Evolutionary conservation across 1,284 basidiomycete genomes (phyloP).

Genomic region (Peniophora sp.): DNA sequence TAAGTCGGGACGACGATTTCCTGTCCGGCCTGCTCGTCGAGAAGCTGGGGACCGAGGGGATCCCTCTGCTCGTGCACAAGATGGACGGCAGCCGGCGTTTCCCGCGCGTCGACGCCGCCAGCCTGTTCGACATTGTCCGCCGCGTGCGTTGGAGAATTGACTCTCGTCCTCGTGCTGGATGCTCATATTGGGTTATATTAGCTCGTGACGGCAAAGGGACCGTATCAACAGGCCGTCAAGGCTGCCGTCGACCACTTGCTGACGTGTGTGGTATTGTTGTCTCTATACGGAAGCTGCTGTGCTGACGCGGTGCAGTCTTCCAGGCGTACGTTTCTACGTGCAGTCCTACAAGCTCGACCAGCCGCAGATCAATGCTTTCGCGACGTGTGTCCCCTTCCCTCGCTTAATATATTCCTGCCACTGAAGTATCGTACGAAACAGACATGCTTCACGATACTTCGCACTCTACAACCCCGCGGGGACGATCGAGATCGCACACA

Average conservation of each 20-base stretch:
- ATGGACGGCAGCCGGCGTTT: slow-evolving; percentile 70
- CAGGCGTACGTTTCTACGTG: slow-evolving; percentile 67
- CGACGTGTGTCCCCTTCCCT: slow-evolving; percentile 55
- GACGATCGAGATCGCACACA: slow-evolving; percentile 81
- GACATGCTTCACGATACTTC: slow-evolving; percentile 81
- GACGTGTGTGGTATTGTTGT: slow-evolving; percentile 53
- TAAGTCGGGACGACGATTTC: slow-evolving; percentile 81
- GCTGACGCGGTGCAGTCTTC: slow-evolving; percentile 36
- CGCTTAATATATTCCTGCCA: slow-evolving; percentile 4
- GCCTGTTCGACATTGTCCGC: slow-evolving; percentile 62
- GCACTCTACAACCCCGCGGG: slow-evolving; percentile 77
- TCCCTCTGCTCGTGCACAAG: slow-evolving; percentile 76
- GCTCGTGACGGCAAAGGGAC: slow-evolving; percentile 52
- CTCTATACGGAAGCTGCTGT: neutral
- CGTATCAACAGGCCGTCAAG: slow-evolving; percentile 45
- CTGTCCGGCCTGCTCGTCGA: slow-evolving; percentile 79
- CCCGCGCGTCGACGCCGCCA: slow-evolving; percentile 60
- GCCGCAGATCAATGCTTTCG: slow-evolving; percentile 80
- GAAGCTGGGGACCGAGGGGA: slow-evolving; percentile 68
- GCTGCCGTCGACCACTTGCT: slow-evolving; percentile 69
- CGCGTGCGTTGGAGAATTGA: slow-evolving; percentile 45
- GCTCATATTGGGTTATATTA: slow-evolving; percentile 17
- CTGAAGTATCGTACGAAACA: slow-evolving; percentile 23
- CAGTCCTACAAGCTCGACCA: slow-evolving; percentile 48
- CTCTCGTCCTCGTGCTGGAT: slow-evolving; percentile 18